Base-by-base conservation (phyloP, 805 yeast genomes). In the Maudiozyma bulderi region DNA sequence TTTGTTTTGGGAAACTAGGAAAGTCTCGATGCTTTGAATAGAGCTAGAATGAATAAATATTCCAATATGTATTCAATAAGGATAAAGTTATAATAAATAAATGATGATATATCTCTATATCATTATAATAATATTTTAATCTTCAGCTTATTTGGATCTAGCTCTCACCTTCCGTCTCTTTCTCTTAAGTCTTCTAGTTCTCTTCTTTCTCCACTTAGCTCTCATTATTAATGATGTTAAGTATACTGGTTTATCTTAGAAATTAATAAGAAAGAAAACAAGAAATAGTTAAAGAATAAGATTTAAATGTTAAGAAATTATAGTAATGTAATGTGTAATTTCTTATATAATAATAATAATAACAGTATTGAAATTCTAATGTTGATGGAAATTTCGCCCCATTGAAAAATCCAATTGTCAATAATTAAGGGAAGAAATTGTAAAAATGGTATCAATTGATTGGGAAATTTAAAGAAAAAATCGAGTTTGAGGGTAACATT, bases 141-240 rank as follows among this genome's bases (percentile, higher is more conserved):
- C 45, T 56, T 66, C 70, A 82, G 84, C 79, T 84, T 84, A 86
- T 83, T 86, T 86, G 81, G 96, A 86, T 86, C 98, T 88, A 78
- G 98, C 98, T 86, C 98, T 87, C 71, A 90, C 96, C 96, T 91
- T 91, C 96, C 98, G 96, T 86, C 98, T 87, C 95, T 91, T 91
- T 83, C 97, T 88, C 87, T 91, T 91, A 74, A 91, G 86, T 87
- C 98, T 88, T 87, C 98, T 95, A 88, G 89, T 96, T 96, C 52
- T 49, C 54, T 91, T 91, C 86, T 91, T 91, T 86, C 96, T 91
- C 98, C 97, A 90, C 86, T 90, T 90, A 79, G 86, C 83, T 84
- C 95, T 85, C 95, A 86, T 86, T 68, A 70, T 67, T 68, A 50
- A 47, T 43, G 42, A 40, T 40, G 37, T 31, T 38, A 37, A 47